A percentile compares a stretch with the other conserved stretches of the same genome.
These are phyloP conservation scores for Phanerochaete carnosa DNA, from an alignment of 768 basidiomycete species.

Conservation along the genomic window DNA sequence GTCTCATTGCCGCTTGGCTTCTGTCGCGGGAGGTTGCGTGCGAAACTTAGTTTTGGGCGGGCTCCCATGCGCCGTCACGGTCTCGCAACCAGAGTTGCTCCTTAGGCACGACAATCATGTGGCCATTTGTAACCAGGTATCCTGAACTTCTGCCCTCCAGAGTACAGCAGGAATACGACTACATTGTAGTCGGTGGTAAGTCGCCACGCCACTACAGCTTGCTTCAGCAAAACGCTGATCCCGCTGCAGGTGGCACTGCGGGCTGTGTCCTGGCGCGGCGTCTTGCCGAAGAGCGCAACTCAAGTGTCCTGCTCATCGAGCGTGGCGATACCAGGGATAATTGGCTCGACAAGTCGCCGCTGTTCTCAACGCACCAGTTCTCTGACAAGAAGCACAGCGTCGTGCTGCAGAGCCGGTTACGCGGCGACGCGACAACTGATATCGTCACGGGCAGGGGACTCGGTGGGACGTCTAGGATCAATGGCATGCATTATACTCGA, in stretches of 20 bases:
- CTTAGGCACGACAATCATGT: background rate
- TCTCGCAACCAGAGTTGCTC: too few relatives aligned
- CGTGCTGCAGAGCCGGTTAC: background rate
- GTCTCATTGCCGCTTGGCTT: too few relatives aligned
- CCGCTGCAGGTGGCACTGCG: conserved; percentile 32
- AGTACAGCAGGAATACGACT: background rate
- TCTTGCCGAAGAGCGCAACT: conserved; percentile 30
- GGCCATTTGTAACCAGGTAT: background rate
- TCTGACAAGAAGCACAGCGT: conserved; percentile 14
- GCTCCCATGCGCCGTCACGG: too few relatives aligned
- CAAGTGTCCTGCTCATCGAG: conserved; percentile 33
- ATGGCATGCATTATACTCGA: conserved; percentile 27
- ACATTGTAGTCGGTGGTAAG: conserved; percentile 3
- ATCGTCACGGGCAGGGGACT: conserved; percentile 26
- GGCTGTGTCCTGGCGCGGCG: conserved; percentile 37
- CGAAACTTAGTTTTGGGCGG: too few relatives aligned
- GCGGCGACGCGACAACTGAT: conserved; percentile 9
- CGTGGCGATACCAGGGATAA: conserved; percentile 26
- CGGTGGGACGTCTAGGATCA: conserved; percentile 29
- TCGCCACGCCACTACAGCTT: background rate
- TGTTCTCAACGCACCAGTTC: conserved; percentile 23
- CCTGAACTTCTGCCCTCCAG: background rate
- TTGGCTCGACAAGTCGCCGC: conserved; percentile 29
- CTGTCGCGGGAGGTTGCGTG: too few relatives aligned
- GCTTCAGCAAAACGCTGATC: background rate